Percentiles rank a stretch among this genome's conserved stretches.
Conservation (phyloP, 495 filamentous ascomycete species). For the Aspergillus heteromorphus region DNA sequence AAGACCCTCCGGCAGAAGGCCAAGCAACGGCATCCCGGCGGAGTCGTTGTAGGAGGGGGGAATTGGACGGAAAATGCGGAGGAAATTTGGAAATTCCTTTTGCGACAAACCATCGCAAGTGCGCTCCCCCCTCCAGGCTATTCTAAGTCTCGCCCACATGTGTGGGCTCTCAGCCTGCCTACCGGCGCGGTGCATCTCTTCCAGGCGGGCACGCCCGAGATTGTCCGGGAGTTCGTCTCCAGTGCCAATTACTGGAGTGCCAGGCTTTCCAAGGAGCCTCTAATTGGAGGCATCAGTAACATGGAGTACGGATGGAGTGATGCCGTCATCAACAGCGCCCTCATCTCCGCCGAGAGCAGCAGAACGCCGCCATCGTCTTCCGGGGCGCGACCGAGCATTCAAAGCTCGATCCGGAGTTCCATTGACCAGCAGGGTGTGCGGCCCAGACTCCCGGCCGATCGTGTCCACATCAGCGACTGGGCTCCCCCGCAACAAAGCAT, state of each 20-base stretch:
- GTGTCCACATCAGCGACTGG: conserved; percentile 84
- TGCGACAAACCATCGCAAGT: conserved; percentile 89
- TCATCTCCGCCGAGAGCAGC: conserved; percentile 50
- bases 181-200: conserved; percentile 95
- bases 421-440: conserved; percentile 60
- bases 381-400: conserved; percentile 55
- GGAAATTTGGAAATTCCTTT: conserved; percentile 74
- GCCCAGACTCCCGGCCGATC: conserved; percentile 76
- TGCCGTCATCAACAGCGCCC: conserved; percentile 70
- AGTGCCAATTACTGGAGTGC: conserved; percentile 99
- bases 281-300: conserved; percentile 89
- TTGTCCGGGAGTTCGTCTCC: conserved; percentile 87
- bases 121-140: conserved; percentile 87
- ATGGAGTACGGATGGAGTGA: conserved; percentile 98
- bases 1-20: conserved; percentile 69
- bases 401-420: conserved; percentile 67
- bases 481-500: conserved; percentile 86
- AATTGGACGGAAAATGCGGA: conserved; percentile 97
- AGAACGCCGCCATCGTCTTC: conserved; percentile 37
- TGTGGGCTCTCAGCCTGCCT: conserved; percentile 92
- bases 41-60: conserved; percentile 79
- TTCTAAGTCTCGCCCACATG: conserved; percentile 82
- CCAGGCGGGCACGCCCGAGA: conserved; percentile 93
- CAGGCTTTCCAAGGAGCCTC: conserved; percentile 83
- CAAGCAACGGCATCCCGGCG: conserved; percentile 49